Conservation (phyloP, 2,329 filamentous ascomycete genomes). For the Phaeosphaeria sp. region DNA sequence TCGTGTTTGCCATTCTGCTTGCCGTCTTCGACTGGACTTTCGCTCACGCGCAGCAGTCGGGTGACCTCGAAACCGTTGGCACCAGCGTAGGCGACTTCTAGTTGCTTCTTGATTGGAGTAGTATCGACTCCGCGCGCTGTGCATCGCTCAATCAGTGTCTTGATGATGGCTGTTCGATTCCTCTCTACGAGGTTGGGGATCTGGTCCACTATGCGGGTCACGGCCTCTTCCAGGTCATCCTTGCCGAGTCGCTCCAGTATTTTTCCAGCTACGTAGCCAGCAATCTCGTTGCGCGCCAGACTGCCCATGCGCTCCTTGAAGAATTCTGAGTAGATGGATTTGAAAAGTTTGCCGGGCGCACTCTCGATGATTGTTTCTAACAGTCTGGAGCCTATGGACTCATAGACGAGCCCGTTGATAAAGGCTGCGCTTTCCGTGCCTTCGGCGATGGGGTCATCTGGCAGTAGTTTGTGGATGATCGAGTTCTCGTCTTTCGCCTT, state of each 20-base stretch:
- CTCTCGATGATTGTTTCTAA: conserved; percentile 84
- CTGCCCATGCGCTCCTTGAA: conserved; percentile 81
- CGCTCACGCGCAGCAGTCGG: conserved; percentile 66
- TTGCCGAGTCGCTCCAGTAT: conserved; percentile 84
- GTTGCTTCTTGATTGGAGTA: conserved; percentile 60
- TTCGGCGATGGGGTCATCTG: conserved; percentile 78
- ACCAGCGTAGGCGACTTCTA: conserved; percentile 64
- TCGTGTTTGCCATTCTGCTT: conserved; percentile 38
- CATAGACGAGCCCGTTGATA: conserved; percentile 86
- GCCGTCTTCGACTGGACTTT: conserved; percentile 52
- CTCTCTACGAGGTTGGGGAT: conserved; percentile 76
- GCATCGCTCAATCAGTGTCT: conserved; percentile 83
- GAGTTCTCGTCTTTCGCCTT: conserved; percentile 70
- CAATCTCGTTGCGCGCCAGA: conserved; percentile 86
- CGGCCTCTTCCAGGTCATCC: conserved; percentile 79
- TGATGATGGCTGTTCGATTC: conserved; percentile 79
- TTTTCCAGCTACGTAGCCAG: conserved; percentile 83
- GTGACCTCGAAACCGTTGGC: conserved; percentile 61
- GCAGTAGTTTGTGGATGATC: conserved; percentile 78
- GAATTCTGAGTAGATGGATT: conserved; percentile 79
- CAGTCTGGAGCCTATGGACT: conserved; percentile 86
- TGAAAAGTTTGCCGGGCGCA: conserved; percentile 88
- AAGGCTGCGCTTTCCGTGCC: conserved; percentile 78
- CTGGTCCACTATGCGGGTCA: conserved; percentile 74
- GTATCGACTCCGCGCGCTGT: conserved; percentile 69